Base-by-base conservation (phyloP, 805 yeast genomes). In the Ogataea zsoltii region DNA sequence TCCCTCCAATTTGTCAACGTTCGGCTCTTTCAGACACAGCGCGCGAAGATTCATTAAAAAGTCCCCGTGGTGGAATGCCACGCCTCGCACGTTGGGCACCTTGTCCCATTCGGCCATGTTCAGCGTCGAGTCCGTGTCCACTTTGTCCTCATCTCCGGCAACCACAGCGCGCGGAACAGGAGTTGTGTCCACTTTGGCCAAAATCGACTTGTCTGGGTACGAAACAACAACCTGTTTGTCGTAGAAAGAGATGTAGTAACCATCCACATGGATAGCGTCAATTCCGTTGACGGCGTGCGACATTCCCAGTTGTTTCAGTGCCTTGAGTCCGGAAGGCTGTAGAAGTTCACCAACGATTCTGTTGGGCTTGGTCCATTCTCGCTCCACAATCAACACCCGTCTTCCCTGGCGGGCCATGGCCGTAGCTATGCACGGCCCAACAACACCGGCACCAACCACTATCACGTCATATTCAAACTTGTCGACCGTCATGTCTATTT, bases 401-500 rank as follows among this genome's bases (percentile, higher is more conserved):
- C 96, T 76, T 26, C 98, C 98, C 60, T 88, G 95, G 56, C 92
- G 77, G 1, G 96, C 98, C 44, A 94, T 69, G 3, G 87, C 90
- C 1, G 90, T 85, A 35, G 97, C 97, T 15, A 92, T 75, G 45
- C 92, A 83, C 2, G 99, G 97, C 1, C 99, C 99, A 18, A 89
- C 84, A 16, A 92, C 96, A 45, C 99, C 99, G n/a, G 98, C 97
- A n/a, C 99, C 99, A 32, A 94, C 82, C 19, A 94, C 85, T 33
- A 92, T 82, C 41, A 84, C 92, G 61, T 94, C 99, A 67, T 80
- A 89, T 31, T 63, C 51, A 15, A 23, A 26, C 25, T 37, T 37
- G 7, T 35, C 41, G 15, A 30, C 13, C 17, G 42, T 33, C 49
- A 41, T 37, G 7, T 3, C 30, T 28, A 28, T n/a, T 28, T 6